These are phyloP conservation scores for Schrenkiella parvula DNA, from an alignment of 345 rosid genomes.

Conservation along the genomic window DNA sequence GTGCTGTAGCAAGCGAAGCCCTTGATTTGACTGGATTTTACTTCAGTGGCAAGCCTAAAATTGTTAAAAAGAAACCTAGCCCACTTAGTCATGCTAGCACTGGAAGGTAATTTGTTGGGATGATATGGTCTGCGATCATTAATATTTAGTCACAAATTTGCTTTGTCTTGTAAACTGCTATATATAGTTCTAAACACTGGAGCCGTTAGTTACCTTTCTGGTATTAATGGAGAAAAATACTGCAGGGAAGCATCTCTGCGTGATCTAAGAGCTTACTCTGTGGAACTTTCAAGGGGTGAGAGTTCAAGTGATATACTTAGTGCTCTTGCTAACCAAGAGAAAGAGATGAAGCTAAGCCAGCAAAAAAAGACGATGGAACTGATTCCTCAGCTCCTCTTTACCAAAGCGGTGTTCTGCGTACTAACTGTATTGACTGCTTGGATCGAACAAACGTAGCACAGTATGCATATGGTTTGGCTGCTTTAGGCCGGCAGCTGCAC, in stretches of 20 bases:
- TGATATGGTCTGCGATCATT: conserved; percentile 10
- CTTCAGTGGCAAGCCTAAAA: conserved; percentile 77
- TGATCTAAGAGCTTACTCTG: conserved; percentile 67
- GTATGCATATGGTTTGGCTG: conserved; percentile 95
- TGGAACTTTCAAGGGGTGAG: conserved; percentile 62
- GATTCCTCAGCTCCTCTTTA: conserved; percentile 52
- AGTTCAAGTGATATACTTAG: conserved; percentile 52
- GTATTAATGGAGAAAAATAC: conserved; percentile 1
- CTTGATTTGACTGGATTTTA: conserved; percentile 89
- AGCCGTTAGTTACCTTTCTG: not conserved
- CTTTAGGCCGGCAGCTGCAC: conserved; percentile 86
- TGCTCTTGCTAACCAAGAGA: conserved; percentile 47
- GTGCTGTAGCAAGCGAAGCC: conserved; percentile 93
- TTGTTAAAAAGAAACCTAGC: conserved; percentile 57
- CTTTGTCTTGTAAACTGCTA: not conserved
- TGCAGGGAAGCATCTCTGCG: conserved; percentile 63
- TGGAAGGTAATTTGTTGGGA: conserved; percentile 48
- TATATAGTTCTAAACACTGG: conserved; percentile 13
- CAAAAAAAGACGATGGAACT: conserved; percentile 36
- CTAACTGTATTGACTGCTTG: conserved; percentile 97
- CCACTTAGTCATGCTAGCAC: conserved; percentile 52
- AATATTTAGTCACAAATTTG: not conserved
- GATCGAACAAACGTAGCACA: conserved; percentile 99
- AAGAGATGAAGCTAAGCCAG: conserved; percentile 49
- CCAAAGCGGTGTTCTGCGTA: conserved; percentile 96